Conservation (phyloP, 73 alveolate species). For the Breviolum minutum region DNA sequence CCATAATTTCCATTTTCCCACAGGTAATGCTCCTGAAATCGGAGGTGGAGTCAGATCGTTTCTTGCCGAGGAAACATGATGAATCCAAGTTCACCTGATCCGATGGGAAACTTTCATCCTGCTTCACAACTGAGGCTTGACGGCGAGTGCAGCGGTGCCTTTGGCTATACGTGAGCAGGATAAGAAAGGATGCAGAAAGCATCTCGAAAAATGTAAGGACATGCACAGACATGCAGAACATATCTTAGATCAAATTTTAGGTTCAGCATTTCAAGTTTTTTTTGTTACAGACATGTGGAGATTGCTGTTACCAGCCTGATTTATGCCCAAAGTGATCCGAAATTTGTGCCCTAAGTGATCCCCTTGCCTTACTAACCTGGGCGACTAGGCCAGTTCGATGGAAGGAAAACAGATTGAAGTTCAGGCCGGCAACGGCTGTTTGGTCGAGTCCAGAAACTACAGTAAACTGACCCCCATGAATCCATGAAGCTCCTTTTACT, state of each 20-base stretch:
- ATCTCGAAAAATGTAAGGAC: not conserved
- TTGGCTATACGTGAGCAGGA: not conserved
- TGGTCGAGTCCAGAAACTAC: too few relatives aligned
- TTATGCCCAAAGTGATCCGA: too few relatives aligned
- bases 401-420: constrained; percentile 72
- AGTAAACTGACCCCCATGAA: too few relatives aligned
- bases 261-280: not conserved
- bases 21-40: constrained; percentile 52
- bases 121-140: not conserved
- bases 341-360: too few relatives aligned
- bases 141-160: constrained; percentile 9
- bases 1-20: not conserved
- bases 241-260: not conserved
- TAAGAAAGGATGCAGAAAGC: not conserved
- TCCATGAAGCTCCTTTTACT: too few relatives aligned
- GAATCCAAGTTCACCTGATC: too few relatives aligned
- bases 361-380: not conserved
- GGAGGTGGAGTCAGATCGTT: constrained; percentile 33
- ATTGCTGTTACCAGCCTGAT: too few relatives aligned
- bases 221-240: not conserved
- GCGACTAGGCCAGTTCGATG: constrained; percentile 46
- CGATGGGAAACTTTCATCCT: too few relatives aligned
- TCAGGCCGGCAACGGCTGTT: not conserved
- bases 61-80: not conserved
- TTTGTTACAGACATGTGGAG: not conserved